phyloP scores from a whole-genome alignment of 2,329 filamentous ascomycete species.

The Ambrosiella beaveri region DNA sequence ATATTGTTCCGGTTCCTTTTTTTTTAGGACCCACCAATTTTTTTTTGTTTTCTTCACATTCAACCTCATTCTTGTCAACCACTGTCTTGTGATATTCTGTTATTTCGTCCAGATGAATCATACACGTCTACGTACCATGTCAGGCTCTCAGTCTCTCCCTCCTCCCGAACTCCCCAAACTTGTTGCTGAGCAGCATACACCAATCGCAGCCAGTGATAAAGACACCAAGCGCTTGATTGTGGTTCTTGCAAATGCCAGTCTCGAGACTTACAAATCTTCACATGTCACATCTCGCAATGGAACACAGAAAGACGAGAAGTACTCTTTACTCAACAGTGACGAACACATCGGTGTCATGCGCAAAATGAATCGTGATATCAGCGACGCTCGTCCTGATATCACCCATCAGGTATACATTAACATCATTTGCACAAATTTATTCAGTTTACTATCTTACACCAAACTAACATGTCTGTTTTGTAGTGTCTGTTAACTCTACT shows the following conservation, averaged over 20 bases:
- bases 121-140: background rate
- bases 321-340: conserved; percentile 93
- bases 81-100: background rate
- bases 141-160: conserved; percentile 87
- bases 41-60: background rate
- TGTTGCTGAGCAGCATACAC: conserved; percentile 77
- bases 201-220: conserved; percentile 75
- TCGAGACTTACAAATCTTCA: conserved; percentile 92
- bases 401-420: conserved; percentile 66
- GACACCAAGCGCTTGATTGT: conserved; percentile 84
- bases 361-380: conserved; percentile 98
- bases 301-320: conserved; percentile 73
- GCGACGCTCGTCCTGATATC: conserved; percentile 92
- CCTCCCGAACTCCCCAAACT: conserved; percentile 80
- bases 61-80: background rate
- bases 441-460: background rate
- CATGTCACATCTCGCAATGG: conserved; percentile 50
- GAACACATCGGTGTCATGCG: conserved; percentile 98
- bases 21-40: background rate
- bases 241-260: conserved; percentile 87
- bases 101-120: conserved; percentile 14
- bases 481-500: conserved; percentile 93
- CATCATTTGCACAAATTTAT: background rate
- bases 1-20: too few species aligned
- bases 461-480: background rate